phyloP scores from a whole-genome alignment of 495 filamentous ascomycete species.

The Daldinia decipiens region DNA sequence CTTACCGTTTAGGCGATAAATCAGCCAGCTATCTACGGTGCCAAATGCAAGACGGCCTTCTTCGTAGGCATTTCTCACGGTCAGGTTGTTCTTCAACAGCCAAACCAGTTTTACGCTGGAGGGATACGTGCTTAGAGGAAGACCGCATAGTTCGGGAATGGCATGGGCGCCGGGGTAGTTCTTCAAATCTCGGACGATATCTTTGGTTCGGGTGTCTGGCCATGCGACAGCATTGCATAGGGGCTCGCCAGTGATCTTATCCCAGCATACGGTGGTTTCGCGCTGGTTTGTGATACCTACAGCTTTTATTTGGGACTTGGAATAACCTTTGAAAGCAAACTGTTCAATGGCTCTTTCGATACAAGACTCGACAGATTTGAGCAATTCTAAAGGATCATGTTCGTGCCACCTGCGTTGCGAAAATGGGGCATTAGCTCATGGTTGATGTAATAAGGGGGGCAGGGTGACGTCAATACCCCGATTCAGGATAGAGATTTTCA shows the following conservation, averaged over 20 bases:
- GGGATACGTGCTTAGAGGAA: conserved; percentile 93
- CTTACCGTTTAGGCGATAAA: conserved; percentile 87
- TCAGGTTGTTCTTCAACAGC: conserved; percentile 78
- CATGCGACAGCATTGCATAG: conserved; percentile 92
- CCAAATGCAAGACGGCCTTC: conserved; percentile 85
- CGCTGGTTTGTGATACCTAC: conserved; percentile 95
- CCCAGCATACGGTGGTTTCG: conserved; percentile 94
- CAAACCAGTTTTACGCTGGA: conserved; percentile 90
- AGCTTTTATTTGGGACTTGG: conserved; percentile 77
- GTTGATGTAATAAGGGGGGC: conserved; percentile 14
- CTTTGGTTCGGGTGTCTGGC: conserved; percentile 88
- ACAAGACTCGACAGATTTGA: conserved; percentile 82
- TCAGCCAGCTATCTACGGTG: conserved; percentile 93
- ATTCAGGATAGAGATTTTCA: conserved; percentile 84
- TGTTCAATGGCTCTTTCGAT: conserved; percentile 81
- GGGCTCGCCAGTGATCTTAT: conserved; percentile 84
- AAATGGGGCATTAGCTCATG: conserved; percentile 30
- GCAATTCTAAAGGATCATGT: conserved; percentile 85
- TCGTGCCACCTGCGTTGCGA: conserved; percentile 81
- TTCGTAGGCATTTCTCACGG: conserved; percentile 81
- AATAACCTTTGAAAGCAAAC: conserved; percentile 77
- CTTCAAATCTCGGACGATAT: conserved; percentile 85
- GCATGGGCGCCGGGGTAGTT: conserved; percentile 70
- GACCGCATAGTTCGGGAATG: conserved; percentile 79
- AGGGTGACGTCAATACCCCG: conserved; percentile 69